Conservation (phyloP, 2,329 filamentous ascomycete genomes). For the Monilinia aucupariae region DNA sequence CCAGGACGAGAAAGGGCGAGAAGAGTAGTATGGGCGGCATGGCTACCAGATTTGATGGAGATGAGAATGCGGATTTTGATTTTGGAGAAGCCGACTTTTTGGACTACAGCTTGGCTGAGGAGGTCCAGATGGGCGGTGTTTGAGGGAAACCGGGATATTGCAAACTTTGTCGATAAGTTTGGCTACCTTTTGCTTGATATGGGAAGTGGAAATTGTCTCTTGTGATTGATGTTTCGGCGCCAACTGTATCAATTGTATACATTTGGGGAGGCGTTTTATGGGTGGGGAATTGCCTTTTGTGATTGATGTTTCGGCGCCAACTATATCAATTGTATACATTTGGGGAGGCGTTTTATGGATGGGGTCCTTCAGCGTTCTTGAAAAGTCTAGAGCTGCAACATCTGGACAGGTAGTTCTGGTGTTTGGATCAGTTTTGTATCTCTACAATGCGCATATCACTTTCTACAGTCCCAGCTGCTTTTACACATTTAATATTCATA, state of each 20-base stretch:
- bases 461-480: background rate
- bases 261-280: constrained; percentile 5
- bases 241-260: background rate
- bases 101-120: constrained; percentile 37
- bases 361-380: background rate
- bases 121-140: constrained; percentile 34
- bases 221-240: background rate
- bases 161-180: background rate
- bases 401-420: background rate
- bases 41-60: constrained; percentile 28
- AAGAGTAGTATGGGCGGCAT: constrained; percentile 25
- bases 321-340: background rate
- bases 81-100: constrained; percentile 67
- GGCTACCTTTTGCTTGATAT: background rate
- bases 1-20: constrained; percentile 22
- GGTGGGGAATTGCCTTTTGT: background rate
- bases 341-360: constrained; percentile 3
- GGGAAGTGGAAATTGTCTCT: background rate
- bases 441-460: background rate
- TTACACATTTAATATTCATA: background rate
- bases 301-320: background rate
- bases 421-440: background rate
- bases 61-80: constrained; percentile 47
- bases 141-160: background rate
- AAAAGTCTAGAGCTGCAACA: background rate